phyloP scores from a whole-genome alignment of 1,284 basidiomycete genomes.

The Hortiboletus rubellus region DNA sequence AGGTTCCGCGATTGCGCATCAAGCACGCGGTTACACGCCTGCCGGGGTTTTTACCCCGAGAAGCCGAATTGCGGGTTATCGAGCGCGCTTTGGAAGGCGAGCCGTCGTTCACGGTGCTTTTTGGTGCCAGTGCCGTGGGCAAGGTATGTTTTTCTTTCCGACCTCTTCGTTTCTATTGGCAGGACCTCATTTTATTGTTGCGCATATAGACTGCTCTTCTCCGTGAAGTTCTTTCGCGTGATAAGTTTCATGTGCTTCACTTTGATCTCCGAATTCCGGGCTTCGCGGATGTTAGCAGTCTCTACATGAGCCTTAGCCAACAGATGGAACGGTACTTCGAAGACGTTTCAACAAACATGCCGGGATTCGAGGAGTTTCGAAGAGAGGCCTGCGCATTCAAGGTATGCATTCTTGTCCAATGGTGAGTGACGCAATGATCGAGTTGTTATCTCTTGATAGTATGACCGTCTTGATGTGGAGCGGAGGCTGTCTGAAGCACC shows the following conservation, averaged over 20 bases:
- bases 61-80: conserved; percentile 62
- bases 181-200: conserved; percentile 7
- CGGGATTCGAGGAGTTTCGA: conserved; percentile 72
- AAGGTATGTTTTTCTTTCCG: conserved; percentile 49
- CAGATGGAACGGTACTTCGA: conserved; percentile 83
- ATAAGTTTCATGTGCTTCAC: conserved; percentile 74
- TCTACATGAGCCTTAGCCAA: conserved; percentile 71
- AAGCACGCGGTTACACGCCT: conserved; percentile 78
- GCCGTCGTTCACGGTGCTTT: conserved; percentile 76
- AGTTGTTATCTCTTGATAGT: conserved; percentile 39
- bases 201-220: conserved; percentile 64
- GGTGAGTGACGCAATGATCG: conserved; percentile 6
- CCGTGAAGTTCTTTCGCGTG: conserved; percentile 68
- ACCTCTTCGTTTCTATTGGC: background rate
- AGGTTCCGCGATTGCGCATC: conserved; percentile 63
- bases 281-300: conserved; percentile 73
- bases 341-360: conserved; percentile 55
- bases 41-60: conserved; percentile 70
- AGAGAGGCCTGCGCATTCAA: conserved; percentile 78
- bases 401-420: conserved; percentile 38
- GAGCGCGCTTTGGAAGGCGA: conserved; percentile 66
- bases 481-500: conserved; percentile 50
- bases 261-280: conserved; percentile 83
- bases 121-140: conserved; percentile 78
- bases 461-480: conserved; percentile 72